These are phyloP conservation scores for Pseudogymnoascus sp. DNA, from an alignment of 2,329 filamentous ascomycete species.

Conservation along the genomic window DNA sequence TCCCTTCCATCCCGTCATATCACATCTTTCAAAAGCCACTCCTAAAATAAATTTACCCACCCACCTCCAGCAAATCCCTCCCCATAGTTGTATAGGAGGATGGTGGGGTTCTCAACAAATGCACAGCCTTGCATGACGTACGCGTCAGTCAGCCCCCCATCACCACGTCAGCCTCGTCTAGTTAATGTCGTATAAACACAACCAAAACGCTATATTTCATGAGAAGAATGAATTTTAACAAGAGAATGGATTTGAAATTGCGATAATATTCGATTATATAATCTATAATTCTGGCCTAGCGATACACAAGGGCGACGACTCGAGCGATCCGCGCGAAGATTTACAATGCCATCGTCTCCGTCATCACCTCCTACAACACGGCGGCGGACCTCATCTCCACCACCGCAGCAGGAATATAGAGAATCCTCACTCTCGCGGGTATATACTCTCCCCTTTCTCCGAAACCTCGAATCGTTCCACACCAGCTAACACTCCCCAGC, in stretches of 20 bases:
- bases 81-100: background rate
- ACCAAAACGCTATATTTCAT: background rate
- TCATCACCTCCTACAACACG: background rate
- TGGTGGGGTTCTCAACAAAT: background rate
- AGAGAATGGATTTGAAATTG: background rate
- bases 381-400: background rate
- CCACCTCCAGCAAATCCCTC: background rate
- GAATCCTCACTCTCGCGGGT: background rate
- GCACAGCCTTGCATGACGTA: constrained; percentile 3
- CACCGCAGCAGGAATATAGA: background rate
- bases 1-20: background rate
- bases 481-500: constrained; percentile 15
- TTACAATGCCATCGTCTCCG: background rate
- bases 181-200: background rate
- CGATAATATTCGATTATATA: background rate
- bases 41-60: background rate
- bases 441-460: too few relatives aligned
- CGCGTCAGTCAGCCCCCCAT: background rate
- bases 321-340: background rate
- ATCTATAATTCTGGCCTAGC: background rate
- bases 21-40: background rate
- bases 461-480: too few relatives aligned
- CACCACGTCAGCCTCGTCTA: background rate
- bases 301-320: background rate
- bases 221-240: background rate